These are phyloP conservation scores for Leccinum fuscescens DNA, from an alignment of 1,284 basidiomycete species.

Conservation along the genomic window DNA sequence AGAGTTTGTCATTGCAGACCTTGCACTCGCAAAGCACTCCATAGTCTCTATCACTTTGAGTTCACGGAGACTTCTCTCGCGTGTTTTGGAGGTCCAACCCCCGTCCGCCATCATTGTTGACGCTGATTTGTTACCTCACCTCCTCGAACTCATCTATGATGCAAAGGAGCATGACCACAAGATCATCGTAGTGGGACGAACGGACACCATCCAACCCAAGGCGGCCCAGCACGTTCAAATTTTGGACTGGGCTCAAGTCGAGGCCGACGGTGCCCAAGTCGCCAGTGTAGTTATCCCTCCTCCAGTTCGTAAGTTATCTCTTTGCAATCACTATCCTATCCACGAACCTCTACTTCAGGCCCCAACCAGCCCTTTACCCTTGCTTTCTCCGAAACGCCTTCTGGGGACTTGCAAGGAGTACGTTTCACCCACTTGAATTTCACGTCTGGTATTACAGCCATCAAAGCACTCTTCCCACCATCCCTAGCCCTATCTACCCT, in stretches of 20 bases:
- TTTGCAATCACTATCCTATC: neutral
- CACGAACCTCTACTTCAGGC: conserved; percentile 38
- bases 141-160: conserved; percentile 69
- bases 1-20: conserved; percentile 77
- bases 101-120: conserved; percentile 70
- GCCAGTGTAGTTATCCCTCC: conserved; percentile 17
- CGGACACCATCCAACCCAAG: conserved; percentile 40
- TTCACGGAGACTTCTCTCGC: conserved; percentile 53
- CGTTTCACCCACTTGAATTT: conserved; percentile 76
- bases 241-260: conserved; percentile 61
- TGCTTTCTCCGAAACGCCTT: conserved; percentile 55
- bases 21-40: conserved; percentile 69
- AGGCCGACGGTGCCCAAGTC: conserved; percentile 53
- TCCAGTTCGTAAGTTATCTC: conserved; percentile 23
- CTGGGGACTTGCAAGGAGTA: conserved; percentile 55
- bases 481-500: conserved; percentile 59
- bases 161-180: conserved; percentile 51
- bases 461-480: conserved; percentile 62
- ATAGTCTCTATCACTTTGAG: conserved; percentile 70
- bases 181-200: conserved; percentile 67
- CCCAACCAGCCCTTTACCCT: conserved; percentile 64
- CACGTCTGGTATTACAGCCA: conserved; percentile 75
- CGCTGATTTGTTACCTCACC: conserved; percentile 56
- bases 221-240: conserved; percentile 52
- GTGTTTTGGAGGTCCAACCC: conserved; percentile 60